Evolutionary conservation across 495 filamentous ascomycete genomes (phyloP).

Genomic region (Astrothelium macrocarpum): DNA sequence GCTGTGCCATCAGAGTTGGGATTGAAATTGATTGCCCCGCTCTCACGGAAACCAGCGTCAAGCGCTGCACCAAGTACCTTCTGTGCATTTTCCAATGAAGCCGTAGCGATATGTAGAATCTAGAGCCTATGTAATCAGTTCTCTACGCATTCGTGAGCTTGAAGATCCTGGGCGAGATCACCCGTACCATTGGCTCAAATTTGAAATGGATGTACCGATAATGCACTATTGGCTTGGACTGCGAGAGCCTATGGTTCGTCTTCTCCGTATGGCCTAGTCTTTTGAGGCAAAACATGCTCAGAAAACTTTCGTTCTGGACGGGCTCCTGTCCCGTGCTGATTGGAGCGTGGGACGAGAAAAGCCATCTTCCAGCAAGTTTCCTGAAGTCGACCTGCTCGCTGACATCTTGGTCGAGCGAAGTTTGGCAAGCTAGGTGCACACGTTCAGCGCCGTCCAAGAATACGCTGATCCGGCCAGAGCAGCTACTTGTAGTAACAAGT

Average conservation of each 20-base stretch:
- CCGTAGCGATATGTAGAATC: conserved; percentile 81
- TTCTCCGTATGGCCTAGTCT: background rate
- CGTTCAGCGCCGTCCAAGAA: conserved; percentile 65
- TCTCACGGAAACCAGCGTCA: conserved; percentile 79
- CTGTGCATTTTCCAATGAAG: conserved; percentile 62
- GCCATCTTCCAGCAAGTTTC: conserved; percentile 72
- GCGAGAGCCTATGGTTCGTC: background rate
- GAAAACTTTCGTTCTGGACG: conserved; percentile 11
- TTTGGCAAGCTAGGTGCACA: background rate
- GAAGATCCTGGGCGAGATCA: background rate
- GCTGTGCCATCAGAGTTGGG: conserved; percentile 35
- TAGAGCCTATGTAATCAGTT: conserved; percentile 25
- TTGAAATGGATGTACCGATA: conserved; percentile 72
- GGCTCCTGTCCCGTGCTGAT: conserved; percentile 31
- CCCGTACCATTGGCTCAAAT: conserved; percentile 83
- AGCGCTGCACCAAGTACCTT: conserved; percentile 61
- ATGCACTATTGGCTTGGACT: background rate
- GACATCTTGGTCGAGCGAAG: conserved; percentile 3
- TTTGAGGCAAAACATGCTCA: conserved; percentile 5
- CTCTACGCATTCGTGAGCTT: too few relatives aligned
- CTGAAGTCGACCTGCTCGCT: conserved; percentile 6
- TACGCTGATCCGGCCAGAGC: conserved; percentile 72
- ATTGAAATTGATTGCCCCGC: conserved; percentile 53
- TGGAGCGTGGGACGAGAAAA: conserved; percentile 78
- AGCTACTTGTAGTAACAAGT: conserved; percentile 84